phyloP scores from a whole-genome alignment of 2,329 filamentous ascomycete species.

The Plectosphaerella sp. region DNA sequence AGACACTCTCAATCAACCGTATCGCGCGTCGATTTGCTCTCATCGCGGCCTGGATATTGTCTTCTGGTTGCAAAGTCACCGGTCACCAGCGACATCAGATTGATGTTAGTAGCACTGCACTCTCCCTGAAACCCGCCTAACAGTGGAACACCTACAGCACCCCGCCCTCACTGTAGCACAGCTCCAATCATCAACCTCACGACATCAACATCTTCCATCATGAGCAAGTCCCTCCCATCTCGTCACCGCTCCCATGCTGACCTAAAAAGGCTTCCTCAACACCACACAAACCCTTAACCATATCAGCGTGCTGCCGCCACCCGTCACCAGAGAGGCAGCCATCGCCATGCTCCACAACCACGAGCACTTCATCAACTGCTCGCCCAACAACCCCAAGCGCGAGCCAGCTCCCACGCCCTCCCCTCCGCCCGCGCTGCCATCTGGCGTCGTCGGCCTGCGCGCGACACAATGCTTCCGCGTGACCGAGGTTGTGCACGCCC shows the following conservation, averaged over 20 bases:
- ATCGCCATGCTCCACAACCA: slow-evolving; percentile 46
- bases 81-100: not conserved
- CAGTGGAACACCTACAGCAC: too few species aligned
- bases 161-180: too few species aligned
- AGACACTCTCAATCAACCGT: too few species aligned
- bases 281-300: slow-evolving; percentile 37
- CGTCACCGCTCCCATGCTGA: not conserved
- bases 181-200: not conserved
- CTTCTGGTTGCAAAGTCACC: not conserved
- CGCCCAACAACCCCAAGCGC: slow-evolving; percentile 45
- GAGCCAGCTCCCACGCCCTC: slow-evolving; percentile 26
- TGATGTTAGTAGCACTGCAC: not conserved
- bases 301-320: slow-evolving; percentile 35
- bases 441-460: slow-evolving; percentile 17
- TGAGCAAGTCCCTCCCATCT: not conserved
- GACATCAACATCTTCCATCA: not conserved
- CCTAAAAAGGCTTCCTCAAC: slow-evolving; percentile 32
- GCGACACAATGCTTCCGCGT: slow-evolving; percentile 39
- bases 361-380: slow-evolving; percentile 45
- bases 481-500: slow-evolving; percentile 43
- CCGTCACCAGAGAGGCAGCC: slow-evolving; percentile 26
- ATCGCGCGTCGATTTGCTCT: too few species aligned
- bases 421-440: slow-evolving; percentile 22
- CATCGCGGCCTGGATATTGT: not conserved
- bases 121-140: too few species aligned